Base-by-base conservation (phyloP, 169 alveolate species). In the Plasmodium fragile region DNA sequence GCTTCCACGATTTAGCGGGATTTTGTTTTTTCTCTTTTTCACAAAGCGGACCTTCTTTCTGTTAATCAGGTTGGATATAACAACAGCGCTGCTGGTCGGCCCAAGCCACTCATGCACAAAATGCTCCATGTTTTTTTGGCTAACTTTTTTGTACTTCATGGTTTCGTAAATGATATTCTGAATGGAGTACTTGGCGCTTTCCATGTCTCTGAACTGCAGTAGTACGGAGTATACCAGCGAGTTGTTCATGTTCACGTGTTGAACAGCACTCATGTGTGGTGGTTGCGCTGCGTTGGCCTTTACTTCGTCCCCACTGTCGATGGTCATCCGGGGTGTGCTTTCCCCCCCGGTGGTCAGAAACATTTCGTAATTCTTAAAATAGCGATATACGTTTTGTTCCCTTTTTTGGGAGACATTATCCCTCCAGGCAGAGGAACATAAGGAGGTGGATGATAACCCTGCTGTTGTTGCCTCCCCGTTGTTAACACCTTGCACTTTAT, bases 121-220 rank as follows among this genome's bases (percentile, higher is more conserved):
- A 25, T 84, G 65, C 65, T 84, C 71, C 78, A 84, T 49, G 32
- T 77, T 36, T 30, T 72, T 53, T 45, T 84, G 34, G 78, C 55
- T 55, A 72, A 84, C 65, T 52, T 72, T 84, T 30, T 84, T 73
- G 36, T 52, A 84, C 69, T 84, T 84, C 80, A 84, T 84, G 16
- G 81, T 77, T 84, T 84, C 93, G 80, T 84, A 84, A 16, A 84
- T 84, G 45, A 84, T 84, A 39, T 84, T 84, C 53, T 84, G 93
- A 52, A 84, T 84, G 45, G 83, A 65, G 78, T 84, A 84, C 39
- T 84, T 84, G 22, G 85, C 93, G 49, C 18, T 73, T 84, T 84
- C 93, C 49, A 52, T 52, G 78, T 84, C 93, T 84, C 93, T 73
- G 34, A 84, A 84, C 43, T 84, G 78, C 55, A 55, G 43, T 28